Conservation (phyloP, 345 rosid species). For the Eutrema heterophyllum region DNA sequence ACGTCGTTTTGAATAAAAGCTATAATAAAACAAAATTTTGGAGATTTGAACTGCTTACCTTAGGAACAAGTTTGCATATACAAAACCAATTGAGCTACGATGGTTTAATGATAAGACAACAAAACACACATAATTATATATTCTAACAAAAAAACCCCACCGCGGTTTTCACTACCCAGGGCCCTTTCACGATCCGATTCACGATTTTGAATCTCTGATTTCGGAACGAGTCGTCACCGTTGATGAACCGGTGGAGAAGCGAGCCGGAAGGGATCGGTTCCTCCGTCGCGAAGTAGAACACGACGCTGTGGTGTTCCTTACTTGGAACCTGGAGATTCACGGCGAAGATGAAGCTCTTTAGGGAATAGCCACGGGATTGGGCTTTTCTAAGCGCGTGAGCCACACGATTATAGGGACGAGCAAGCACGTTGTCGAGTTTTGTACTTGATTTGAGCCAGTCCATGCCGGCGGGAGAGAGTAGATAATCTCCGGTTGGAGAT, state of each 20-base stretch:
- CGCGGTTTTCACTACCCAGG: slow-evolving; percentile 77
- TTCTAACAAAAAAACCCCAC: too few relatives aligned
- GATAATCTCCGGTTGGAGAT: slow-evolving; percentile 63
- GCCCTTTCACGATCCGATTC: slow-evolving; percentile 85
- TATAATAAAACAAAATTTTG: too few relatives aligned
- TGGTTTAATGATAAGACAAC: too few relatives aligned
- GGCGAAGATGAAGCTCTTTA: slow-evolving; percentile 70
- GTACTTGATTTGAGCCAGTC: slow-evolving; percentile 75
- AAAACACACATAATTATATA: too few relatives aligned
- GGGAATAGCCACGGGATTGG: slow-evolving; percentile 54
- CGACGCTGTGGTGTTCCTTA: slow-evolving; percentile 77
- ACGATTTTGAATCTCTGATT: slow-evolving; percentile 89
- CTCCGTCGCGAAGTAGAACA: slow-evolving; percentile 78
- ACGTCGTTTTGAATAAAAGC: too few relatives aligned
- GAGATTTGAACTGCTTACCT: too few relatives aligned
- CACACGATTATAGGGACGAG: slow-evolving; percentile 76
- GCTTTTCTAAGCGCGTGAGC: slow-evolving; percentile 52
- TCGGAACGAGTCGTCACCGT: slow-evolving; percentile 70
- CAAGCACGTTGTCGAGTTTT: slow-evolving; percentile 69
- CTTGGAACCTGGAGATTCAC: slow-evolving; percentile 88
- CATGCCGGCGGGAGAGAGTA: slow-evolving; percentile 78
- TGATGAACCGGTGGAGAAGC: slow-evolving; percentile 62
- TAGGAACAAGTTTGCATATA: too few relatives aligned
- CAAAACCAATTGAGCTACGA: too few relatives aligned
- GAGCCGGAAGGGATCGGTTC: slow-evolving; percentile 63